Evolutionary conservation across 1,139 yeast genomes (phyloP).

Genomic region (Casaregolazyma suthepensis): DNA sequence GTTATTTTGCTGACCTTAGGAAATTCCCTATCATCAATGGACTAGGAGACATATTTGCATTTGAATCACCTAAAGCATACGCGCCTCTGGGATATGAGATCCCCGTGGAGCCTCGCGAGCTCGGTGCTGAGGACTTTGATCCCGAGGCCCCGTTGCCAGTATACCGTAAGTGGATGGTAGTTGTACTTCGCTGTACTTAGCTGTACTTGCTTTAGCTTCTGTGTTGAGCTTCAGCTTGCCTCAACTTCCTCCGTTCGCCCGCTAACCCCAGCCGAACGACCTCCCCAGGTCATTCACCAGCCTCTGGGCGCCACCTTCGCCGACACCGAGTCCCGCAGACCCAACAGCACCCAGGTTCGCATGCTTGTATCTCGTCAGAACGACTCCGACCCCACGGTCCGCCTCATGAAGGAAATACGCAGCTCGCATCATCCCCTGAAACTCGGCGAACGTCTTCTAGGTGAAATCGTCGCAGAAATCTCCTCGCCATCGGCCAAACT

Average conservation of each 20-base stretch:
- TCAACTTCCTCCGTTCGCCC: not conserved
- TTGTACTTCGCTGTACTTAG: no score
- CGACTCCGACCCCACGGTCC: conserved; percentile 12
- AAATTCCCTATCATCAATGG: conserved; percentile 4
- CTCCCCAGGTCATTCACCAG: conserved; percentile 18
- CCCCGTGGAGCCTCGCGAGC: conserved; percentile 19
- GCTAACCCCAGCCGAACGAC: conserved; percentile 9
- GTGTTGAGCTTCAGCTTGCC: not conserved
- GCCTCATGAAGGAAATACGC: conserved; percentile 12
- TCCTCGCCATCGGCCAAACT: conserved; percentile 3
- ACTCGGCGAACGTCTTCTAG: conserved; percentile 15
- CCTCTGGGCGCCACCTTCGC: conserved; percentile 28
- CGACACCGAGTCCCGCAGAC: conserved; percentile 27
- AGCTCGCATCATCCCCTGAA: conserved; percentile 14
- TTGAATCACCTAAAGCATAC: conserved; percentile 28
- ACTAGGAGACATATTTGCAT: conserved; percentile 22
- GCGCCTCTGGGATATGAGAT: conserved; percentile 28
- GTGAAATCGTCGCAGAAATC: conserved; percentile 1
- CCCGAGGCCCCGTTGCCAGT: conserved; percentile 25
- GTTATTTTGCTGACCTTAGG: not conserved
- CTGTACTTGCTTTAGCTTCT: no score
- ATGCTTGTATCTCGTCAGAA: conserved; percentile 17
- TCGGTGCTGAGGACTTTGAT: conserved; percentile 23
- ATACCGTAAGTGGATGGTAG: conserved; percentile 19
- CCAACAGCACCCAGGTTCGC: conserved; percentile 19